Evolutionary conservation across 352 stramenopile species (phyloP), one percentile per base, ranked within the genome.

Genomic region (Pythium plurisporium): DNA sequence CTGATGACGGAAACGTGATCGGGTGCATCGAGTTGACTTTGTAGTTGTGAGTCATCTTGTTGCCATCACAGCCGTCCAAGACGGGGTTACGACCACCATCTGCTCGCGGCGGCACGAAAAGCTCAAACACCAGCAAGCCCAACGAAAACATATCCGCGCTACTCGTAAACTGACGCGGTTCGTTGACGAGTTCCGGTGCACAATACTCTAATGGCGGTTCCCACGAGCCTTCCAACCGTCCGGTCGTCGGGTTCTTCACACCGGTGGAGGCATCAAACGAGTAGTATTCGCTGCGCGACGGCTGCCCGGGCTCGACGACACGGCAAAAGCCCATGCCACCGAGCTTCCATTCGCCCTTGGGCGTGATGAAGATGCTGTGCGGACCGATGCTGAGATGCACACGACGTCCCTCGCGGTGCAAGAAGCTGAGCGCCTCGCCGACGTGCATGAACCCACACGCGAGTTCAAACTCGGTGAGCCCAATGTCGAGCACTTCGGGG

Each of bases 331-430:
- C 86, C 77, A 96, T 93, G 11, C 89, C 88, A 22, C 86, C 88
- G 17, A 97, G 74, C 62, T 97, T 96, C 86, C 87, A 97, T 62
- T 95, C 82, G 51, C 89, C 89, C 62, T 92, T 96, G 36, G 87
- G 82, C 40, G 89, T 95, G 26, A 97, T 88, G 65, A 97, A 96
- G 56, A 96, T 87, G 41, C 86, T 96, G 48, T 94, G 74, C 25
- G 89, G 88, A 5, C 81, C 74, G 1, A 96, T 50, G 62, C 77
- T 95, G 36, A 96, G 58, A 53, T 96, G 88, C 49, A 97, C 77
- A 37, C 88, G 84, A 2, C 89, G 80, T 20, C 82, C 77, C 69
- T 96, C 89, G n/a, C 82, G 83, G 58, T 97, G 87, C 42, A 96
- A 62, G 55, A 96, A 96, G 62, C 89, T 94, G 33, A 97, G 77